Evolutionary conservation across 2,329 filamentous ascomycete genomes (phyloP), one percentile per base, ranked within the genome.

Genomic region (Aureobasidium sp.): DNA sequence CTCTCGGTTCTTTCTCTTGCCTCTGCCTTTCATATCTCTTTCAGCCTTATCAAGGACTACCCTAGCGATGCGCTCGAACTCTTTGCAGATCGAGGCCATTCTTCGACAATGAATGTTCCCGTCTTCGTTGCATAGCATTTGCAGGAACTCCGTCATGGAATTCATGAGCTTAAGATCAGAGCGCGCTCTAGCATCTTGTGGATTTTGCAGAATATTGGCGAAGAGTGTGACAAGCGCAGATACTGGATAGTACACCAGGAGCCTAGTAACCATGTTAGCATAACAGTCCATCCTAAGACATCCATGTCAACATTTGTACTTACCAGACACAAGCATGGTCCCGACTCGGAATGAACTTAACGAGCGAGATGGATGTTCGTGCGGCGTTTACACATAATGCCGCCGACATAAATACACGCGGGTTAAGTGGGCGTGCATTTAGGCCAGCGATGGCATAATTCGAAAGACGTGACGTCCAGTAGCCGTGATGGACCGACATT

Each of bases 401-500:
- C 5, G 94, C 92, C 2, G 92, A 97, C 51, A 92, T 91, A 75
- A 97, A 99, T 9, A 99, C 90, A 67, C 94, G 82, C 0, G 94
- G 94, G 71, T 97, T 99, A 59, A 99, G 76, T 0, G 94, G 92
- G 65, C 89, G 83, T 0, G 92, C 88, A 73, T 97, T 97, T 45
- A 97, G 79, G 0, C 94, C 94, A 73, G 96, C 90, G 61, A 97
- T 94, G 16, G 94, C 94, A 70, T 91, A 97, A 69, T 97, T 93
- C 41, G 92, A 96, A 44, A 99, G 77, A 41, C 94, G 85, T 70
- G 90, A 97, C 1, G 93, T 97, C 94, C 94, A 99, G 76, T 96
- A 97, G 14, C 94, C 94, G 71, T 97, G 92, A 69, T 97, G 94
- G 34, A 97, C 89, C 45, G 91, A 96, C 94, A 97, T 99, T 57